Evolutionary conservation across 805 yeast genomes (phyloP).

Genomic region (Teunomyces kruisii): DNA sequence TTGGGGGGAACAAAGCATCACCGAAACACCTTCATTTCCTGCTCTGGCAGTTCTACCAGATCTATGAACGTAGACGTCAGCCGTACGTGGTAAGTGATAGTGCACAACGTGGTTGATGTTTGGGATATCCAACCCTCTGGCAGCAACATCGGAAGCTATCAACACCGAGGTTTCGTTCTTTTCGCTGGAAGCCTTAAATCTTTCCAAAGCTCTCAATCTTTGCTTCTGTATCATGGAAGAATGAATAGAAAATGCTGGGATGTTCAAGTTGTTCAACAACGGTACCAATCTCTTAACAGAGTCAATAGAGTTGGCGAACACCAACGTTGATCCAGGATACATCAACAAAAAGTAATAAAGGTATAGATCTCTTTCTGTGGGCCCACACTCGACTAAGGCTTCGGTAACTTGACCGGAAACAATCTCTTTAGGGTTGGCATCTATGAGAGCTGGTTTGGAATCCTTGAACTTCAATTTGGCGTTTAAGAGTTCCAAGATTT

Average conservation of each 20-base stretch:
- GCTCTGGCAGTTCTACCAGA: conserved; percentile 99
- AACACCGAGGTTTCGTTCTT: conserved; percentile 60
- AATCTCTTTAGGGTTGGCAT: conserved; percentile 81
- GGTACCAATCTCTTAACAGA: conserved; percentile 86
- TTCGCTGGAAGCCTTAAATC: conserved; percentile 58
- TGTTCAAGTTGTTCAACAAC: conserved; percentile 63
- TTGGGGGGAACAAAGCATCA: conserved; percentile 88
- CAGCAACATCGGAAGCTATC: conserved; percentile 96
- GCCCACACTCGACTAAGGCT: conserved; percentile 87
- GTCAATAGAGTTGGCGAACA: conserved; percentile 94
- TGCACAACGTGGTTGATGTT: conserved; percentile 91
- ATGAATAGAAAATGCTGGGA: conserved; percentile 77
- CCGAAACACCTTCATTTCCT: conserved; percentile 89
- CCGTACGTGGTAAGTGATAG: conserved; percentile 91
- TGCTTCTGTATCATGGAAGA: conserved; percentile 95
- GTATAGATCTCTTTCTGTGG: conserved; percentile 85
- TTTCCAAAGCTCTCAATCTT: conserved; percentile 80
- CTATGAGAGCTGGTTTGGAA: conserved; percentile 67
- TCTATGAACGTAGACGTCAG: conserved; percentile 92
- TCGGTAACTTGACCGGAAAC: conserved; percentile 77
- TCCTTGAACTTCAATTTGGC: conserved; percentile 70
- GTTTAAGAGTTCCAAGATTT: conserved; percentile 64
- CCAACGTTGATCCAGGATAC: conserved; percentile 87
- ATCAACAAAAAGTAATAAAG: conserved; percentile 81
- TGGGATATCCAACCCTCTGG: conserved; percentile 94